Base-by-base conservation (phyloP, 2,329 filamentous ascomycete species). In the Ceratocystis ficicola region DNA sequence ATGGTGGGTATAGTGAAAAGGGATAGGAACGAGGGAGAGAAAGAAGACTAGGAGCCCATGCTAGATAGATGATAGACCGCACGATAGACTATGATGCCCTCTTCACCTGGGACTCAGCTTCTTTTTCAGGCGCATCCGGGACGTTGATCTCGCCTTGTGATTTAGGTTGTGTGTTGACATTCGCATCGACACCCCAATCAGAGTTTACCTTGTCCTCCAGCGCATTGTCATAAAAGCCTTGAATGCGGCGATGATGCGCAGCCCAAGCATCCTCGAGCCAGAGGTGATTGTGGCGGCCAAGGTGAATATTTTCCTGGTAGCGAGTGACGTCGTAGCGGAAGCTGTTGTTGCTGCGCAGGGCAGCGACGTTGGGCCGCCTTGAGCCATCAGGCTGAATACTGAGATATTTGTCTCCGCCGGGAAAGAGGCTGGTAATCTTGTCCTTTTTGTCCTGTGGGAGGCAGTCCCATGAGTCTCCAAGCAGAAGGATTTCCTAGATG, bases 231-330 rank as follows among this genome's bases (percentile, higher is more conserved):
- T 82, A 84, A 1, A 79, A 74, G 3, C 82, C 82, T 0, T 73
- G 71, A 63, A 73, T 75, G 65, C 81, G 78, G 70, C 76, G 74
- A 65, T 76, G 74, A 68, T 83, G 80, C 0, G 82, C 82, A 3
- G 71, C 71, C 75, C 79, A 83, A 0, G 82, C 82, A 65, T 79
- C 75, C 17, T 71, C 73, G 6, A 85, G 76, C 82, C 82, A 84
- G 15, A 76, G 75, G 1, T 77, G 75, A 69, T 83, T 80, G 66
- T 83, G 79, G 44, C 76, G 77, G 2, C 82, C 82, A 44, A 74
- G 72, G 4, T 71, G 69, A 20, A 84, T 72, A 68, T 80, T 75
- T 44, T 78, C 76, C 36, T 75, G 76, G 70, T 80, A 81, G 2
- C 74, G 74, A 0, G 77, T 75, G 63, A 77, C 76, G 70, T 79